phyloP scores from a whole-genome alignment of 495 filamentous ascomycete genomes.

The Mycothermus thermophilus region DNA sequence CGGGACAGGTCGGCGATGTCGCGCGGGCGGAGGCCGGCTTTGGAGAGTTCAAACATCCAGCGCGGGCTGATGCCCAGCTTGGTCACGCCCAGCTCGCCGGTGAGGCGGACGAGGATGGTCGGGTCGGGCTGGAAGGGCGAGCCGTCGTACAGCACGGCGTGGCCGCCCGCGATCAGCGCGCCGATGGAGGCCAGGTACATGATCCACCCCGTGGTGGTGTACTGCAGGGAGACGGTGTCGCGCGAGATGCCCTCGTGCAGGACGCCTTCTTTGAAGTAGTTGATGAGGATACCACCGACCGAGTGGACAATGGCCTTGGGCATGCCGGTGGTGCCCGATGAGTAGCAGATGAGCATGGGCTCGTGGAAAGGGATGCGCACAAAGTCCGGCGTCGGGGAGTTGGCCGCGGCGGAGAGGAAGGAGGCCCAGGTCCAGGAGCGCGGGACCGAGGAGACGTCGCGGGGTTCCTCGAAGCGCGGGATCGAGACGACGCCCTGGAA shows the following conservation, averaged over 20 bases:
- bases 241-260: slow-evolving; percentile 43
- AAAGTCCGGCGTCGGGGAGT: slow-evolving; percentile 30
- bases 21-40: slow-evolving; percentile 42
- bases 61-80: slow-evolving; percentile 58
- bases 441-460: slow-evolving; percentile 44
- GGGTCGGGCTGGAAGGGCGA: slow-evolving; percentile 58
- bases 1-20: slow-evolving; percentile 45
- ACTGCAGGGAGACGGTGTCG: slow-evolving; percentile 40
- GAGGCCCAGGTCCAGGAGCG: slow-evolving; percentile 35
- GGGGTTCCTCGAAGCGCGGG: slow-evolving; percentile 46
- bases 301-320: slow-evolving; percentile 69
- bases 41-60: slow-evolving; percentile 56
- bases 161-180: slow-evolving; percentile 40
- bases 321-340: slow-evolving; percentile 55
- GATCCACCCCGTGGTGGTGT: slow-evolving; percentile 66
- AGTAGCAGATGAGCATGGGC: slow-evolving; percentile 60
- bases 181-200: slow-evolving; percentile 56
- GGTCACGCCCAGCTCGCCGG: slow-evolving; percentile 44
- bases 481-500: slow-evolving; percentile 53
- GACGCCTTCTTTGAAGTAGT: slow-evolving; percentile 43
- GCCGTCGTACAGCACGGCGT: slow-evolving; percentile 59
- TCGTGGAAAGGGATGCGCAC: slow-evolving; percentile 49
- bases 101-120: slow-evolving; percentile 42
- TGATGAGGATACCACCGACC: slow-evolving; percentile 46
- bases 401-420: slow-evolving; percentile 36